These are phyloP conservation scores for Lactifluus pinguis DNA, from an alignment of 768 basidiomycete species.

Conservation along the genomic window DNA sequence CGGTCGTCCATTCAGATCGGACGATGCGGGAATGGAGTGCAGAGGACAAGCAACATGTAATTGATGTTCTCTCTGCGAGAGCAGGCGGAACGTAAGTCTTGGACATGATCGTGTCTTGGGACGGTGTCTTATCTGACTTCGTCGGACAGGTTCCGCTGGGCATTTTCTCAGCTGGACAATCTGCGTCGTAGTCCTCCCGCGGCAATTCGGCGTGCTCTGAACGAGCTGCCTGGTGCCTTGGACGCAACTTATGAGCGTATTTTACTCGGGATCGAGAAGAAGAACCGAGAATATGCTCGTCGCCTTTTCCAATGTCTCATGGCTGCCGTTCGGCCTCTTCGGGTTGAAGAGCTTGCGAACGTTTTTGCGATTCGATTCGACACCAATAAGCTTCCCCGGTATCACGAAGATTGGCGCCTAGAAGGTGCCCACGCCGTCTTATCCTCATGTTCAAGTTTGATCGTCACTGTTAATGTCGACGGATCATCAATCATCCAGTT, in stretches of 20 bases:
- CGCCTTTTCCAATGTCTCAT: constrained; percentile 2
- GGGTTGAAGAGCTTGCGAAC: constrained; percentile 3
- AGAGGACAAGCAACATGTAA: not conserved
- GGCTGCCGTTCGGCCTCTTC: not conserved
- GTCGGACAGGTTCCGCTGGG: not conserved
- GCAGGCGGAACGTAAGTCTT: not conserved
- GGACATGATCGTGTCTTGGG: too few species aligned
- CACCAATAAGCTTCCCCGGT: not conserved
- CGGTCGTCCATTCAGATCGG: not conserved
- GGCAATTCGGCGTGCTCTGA: not conserved
- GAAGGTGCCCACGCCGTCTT: not conserved
- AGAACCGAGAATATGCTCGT: not conserved
- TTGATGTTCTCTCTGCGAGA: not conserved
- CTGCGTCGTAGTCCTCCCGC: not conserved
- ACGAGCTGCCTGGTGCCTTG: not conserved
- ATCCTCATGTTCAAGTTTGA: not conserved
- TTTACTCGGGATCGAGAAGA: not conserved
- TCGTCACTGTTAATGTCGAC: not conserved
- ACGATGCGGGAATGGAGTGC: not conserved
- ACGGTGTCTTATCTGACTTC: too few species aligned
- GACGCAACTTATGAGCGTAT: not conserved
- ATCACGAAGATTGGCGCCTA: not conserved
- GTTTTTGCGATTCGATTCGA: not conserved
- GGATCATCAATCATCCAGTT: not conserved
- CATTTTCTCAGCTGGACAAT: not conserved